A percentile compares a stretch with the other conserved stretches of the same genome.
Evolutionary conservation across 352 stramenopile species (phyloP).

Genomic region (Phytopythium kandeliae): DNA sequence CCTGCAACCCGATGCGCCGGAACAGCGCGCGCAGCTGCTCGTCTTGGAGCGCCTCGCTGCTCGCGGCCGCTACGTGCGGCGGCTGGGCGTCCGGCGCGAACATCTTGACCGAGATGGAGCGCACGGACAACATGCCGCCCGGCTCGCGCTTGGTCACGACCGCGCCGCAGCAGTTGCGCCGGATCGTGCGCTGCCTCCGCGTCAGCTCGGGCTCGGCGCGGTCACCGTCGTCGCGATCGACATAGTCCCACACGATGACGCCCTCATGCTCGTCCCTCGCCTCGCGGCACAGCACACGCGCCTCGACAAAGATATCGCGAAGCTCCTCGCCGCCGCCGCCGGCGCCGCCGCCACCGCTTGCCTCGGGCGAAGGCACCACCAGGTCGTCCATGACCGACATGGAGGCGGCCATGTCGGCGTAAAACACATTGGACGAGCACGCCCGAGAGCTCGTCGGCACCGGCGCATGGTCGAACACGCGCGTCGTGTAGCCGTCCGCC

Average conservation of each 20-base stretch:
- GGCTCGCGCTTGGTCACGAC: slow-evolving; percentile 37
- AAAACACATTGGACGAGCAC: slow-evolving; percentile 32
- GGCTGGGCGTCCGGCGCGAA: slow-evolving; percentile 44
- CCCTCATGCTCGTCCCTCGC: slow-evolving; percentile 21
- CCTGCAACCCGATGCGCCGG: slow-evolving; percentile 47
- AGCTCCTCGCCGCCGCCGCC: slow-evolving; percentile 1
- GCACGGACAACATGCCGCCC: slow-evolving; percentile 43
- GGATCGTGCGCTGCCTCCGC: slow-evolving; percentile 18
- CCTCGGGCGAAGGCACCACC: background rate
- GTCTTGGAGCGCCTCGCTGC: slow-evolving; percentile 2
- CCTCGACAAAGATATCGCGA: slow-evolving; percentile 51
- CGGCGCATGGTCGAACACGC: slow-evolving; percentile 25
- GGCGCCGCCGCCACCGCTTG: no score
- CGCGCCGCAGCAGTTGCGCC: slow-evolving; percentile 42
- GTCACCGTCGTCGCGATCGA: slow-evolving; percentile 44
- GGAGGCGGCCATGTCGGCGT: slow-evolving; percentile 35
- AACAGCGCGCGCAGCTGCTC: slow-evolving; percentile 20
- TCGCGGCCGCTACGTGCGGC: background rate
- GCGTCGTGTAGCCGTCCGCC: slow-evolving; percentile 27
- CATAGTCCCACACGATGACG: slow-evolving; percentile 61
- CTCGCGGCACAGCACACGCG: slow-evolving; percentile 47
- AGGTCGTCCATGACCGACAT: slow-evolving; percentile 31
- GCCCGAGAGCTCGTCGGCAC: background rate
- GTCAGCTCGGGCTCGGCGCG: slow-evolving; percentile 1
- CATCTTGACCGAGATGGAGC: slow-evolving; percentile 52